Evolutionary conservation across 2,329 filamentous ascomycete species (phyloP).

Genomic region (Drechmeria coniospora): DNA sequence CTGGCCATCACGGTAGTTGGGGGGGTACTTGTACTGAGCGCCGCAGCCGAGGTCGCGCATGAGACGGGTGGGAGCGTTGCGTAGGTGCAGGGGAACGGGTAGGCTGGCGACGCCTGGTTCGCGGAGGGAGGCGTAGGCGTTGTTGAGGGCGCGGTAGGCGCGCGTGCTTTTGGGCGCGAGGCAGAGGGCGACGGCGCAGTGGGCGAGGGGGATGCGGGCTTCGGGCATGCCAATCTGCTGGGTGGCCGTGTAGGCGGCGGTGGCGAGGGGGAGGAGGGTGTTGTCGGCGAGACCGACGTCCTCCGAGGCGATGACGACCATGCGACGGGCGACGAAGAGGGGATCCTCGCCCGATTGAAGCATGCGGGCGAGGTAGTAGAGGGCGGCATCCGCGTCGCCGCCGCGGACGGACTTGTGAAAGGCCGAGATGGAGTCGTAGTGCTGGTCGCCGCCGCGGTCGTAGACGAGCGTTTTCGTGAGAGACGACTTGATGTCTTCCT

Average conservation of each 20-base stretch:
- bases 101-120: slow-evolving; percentile 73
- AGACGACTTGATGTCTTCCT: slow-evolving; percentile 61
- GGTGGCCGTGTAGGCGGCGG: slow-evolving; percentile 69
- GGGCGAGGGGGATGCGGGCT: slow-evolving; percentile 79
- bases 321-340: slow-evolving; percentile 76
- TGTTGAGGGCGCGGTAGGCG: slow-evolving; percentile 68
- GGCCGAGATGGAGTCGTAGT: slow-evolving; percentile 94
- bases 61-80: slow-evolving; percentile 80
- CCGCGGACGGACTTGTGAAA: slow-evolving; percentile 94
- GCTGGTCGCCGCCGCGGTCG: slow-evolving; percentile 86
- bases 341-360: slow-evolving; percentile 89
- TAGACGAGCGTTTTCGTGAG: slow-evolving; percentile 90
- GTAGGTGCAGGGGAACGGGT: slow-evolving; percentile 71
- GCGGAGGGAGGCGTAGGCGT: slow-evolving; percentile 60
- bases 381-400: slow-evolving; percentile 67
- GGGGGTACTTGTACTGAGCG: slow-evolving; percentile 91
- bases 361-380: slow-evolving; percentile 96
- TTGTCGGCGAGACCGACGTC: slow-evolving; percentile 87
- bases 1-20: slow-evolving; percentile 67
- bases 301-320: slow-evolving; percentile 90
- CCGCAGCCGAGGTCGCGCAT: slow-evolving; percentile 92
- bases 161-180: slow-evolving; percentile 76
- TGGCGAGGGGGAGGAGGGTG: slow-evolving; percentile 67
- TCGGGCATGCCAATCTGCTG: slow-evolving; percentile 95
- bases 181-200: slow-evolving; percentile 68